Percentiles rank a stretch among this genome's conserved stretches.
phyloP scores from a whole-genome alignment of 106 monocot species.

The Gastrodia elata region DNA sequence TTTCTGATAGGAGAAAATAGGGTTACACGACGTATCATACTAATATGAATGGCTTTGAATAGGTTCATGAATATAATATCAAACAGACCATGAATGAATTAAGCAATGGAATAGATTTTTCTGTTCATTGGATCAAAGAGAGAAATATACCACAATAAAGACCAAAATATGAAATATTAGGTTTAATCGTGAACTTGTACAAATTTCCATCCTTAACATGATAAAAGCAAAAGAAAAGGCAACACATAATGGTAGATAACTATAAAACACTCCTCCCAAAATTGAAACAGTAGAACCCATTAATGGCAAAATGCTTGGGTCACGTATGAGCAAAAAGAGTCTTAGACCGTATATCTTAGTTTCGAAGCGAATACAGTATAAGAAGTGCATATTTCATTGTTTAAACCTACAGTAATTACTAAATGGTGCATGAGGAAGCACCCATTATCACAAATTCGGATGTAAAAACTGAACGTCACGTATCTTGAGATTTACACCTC shows the following conservation, averaged over 20 bases:
- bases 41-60: neutral
- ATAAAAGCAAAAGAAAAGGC: neutral
- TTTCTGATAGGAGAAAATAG: neutral
- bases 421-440: neutral
- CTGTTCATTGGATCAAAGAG: neutral
- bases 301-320: neutral
- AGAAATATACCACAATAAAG: neutral
- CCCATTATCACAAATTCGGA: neutral
- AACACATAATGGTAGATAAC: neutral
- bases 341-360: neutral
- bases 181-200: neutral
- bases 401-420: neutral
- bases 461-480: neutral
- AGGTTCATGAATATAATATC: neutral
- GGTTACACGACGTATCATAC: neutral
- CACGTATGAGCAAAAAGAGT: neutral
- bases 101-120: neutral
- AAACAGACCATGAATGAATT: neutral
- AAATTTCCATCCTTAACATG: neutral
- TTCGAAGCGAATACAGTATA: neutral
- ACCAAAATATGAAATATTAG: neutral
- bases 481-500: neutral
- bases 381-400: neutral
- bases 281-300: neutral
- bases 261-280: neutral